Evolutionary conservation across 2,329 filamentous ascomycete species (phyloP), one percentile per base, ranked within the genome.

Genomic region (Colletotrichum navitas): DNA sequence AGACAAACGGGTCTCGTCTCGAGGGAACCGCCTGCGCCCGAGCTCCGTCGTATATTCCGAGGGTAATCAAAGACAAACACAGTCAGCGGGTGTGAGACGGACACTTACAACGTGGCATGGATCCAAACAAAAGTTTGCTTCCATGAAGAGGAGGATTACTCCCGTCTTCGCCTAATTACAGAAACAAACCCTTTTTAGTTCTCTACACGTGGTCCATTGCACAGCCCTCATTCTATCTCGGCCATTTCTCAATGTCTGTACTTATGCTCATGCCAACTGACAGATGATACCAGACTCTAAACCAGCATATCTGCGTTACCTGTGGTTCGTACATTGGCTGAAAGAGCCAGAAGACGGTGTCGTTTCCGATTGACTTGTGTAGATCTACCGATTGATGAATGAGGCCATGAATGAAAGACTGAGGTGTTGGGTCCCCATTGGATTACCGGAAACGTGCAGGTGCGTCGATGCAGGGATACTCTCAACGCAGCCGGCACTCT

Each of bases 401-500:
- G 12, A 39, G 8, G 43, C 24, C 41, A 34, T 58, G 16, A 34
- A 39, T 63, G n/a, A 5, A n/a, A 54, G 18, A 45, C 29, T 55
- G 3, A 29, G 41, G 11, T 54, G 52, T 55, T 51, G 60, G 34
- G 1, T 10, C 3, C 49, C 18, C 39, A n/a, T 16, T 47, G 14
- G 39, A 45, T n/a, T 32, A 4, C 34, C 71, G 71, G 68, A 55
- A 63, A n/a, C 56, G 8, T 51, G 63, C 71, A 68, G 71, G 32
- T 68, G 41, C 39, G 24, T 60, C 16, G 63, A 67, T 62, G 71
- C 63, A 71, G 55, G 59, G 55, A 73, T 43, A 54, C 63, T 63
- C 26, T 49, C 18, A 36, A 34, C 21, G 45, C 58, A 59, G 41
- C 14, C 14, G 5, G 32, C 32, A 26, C 24, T 47, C 24, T 18